phyloP scores from a whole-genome alignment of 2,329 filamentous ascomycete genomes.

The Neofusicoccum ribis region DNA sequence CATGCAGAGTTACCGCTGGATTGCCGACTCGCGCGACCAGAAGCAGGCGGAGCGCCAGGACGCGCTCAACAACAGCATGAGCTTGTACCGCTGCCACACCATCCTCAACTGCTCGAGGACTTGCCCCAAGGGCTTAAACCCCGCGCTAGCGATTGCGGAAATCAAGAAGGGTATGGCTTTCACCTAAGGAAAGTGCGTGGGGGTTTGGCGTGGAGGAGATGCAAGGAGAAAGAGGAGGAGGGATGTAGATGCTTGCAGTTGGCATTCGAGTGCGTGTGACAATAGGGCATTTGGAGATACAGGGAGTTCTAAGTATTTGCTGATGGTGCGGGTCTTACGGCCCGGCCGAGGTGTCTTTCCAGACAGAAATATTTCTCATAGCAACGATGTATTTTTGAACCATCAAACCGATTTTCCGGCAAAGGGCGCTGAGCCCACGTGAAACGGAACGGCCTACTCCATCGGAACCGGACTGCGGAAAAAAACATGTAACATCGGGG shows the following conservation, averaged over 20 bases:
- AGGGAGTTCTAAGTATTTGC: conserved; percentile 9
- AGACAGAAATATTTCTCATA: background rate
- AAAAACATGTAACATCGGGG: too few relatives aligned
- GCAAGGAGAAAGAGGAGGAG: background rate
- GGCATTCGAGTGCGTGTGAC: background rate
- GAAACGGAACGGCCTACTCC: too few relatives aligned
- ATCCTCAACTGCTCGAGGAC: conserved; percentile 98
- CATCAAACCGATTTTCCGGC: background rate
- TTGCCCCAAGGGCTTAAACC: conserved; percentile 98
- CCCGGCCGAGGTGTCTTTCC: background rate
- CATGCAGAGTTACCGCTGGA: conserved; percentile 96
- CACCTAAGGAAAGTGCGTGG: conserved; percentile 25
- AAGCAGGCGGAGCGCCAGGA: conserved; percentile 83
- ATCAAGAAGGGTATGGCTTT: conserved; percentile 96
- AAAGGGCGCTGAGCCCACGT: too few relatives aligned
- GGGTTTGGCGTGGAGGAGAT: background rate
- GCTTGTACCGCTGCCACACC: conserved; percentile 97
- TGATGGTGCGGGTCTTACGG: background rate
- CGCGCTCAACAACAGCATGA: conserved; percentile 97
- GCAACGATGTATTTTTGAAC: background rate
- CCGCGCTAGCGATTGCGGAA: conserved; percentile 90
- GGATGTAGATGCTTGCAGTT: background rate
- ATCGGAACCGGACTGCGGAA: too few relatives aligned
- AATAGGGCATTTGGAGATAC: conserved; percentile 4
- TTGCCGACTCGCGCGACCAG: conserved; percentile 93